Evolutionary conservation across 1,139 yeast genomes (phyloP).

Genomic region (Kodamaea fungicola): DNA sequence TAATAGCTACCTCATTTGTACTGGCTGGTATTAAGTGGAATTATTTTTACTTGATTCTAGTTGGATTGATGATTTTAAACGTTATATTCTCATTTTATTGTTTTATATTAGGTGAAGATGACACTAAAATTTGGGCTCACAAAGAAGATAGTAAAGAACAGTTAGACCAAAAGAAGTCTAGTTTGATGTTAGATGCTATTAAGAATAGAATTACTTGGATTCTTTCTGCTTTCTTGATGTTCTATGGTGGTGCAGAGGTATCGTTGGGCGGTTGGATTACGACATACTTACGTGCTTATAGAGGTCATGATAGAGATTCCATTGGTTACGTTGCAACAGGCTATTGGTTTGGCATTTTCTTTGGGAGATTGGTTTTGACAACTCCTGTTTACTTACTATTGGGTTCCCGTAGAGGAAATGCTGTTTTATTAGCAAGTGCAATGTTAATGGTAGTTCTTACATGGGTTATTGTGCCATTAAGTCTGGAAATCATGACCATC

Average conservation of each 20-base stretch:
- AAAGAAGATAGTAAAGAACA: constrained; percentile 1
- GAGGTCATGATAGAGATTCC: constrained; percentile 41
- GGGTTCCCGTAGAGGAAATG: constrained; percentile 48
- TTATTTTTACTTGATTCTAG: constrained; percentile 46
- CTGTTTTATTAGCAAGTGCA: constrained; percentile 31
- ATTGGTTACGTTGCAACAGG: constrained; percentile 69
- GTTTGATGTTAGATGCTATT: constrained; percentile 27
- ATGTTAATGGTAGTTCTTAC: constrained; percentile 34
- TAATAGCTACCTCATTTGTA: constrained; percentile 53
- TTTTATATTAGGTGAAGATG: constrained; percentile 39
- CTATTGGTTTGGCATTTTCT: constrained; percentile 66
- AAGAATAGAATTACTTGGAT: constrained; percentile 51
- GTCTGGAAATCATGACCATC: constrained; percentile 28
- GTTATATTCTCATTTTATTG: constrained; percentile 26
- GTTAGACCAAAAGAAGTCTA: background rate
- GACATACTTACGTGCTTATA: constrained; percentile 55
- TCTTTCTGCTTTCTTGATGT: constrained; percentile 49
- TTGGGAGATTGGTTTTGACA: constrained; percentile 54
- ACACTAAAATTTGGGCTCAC: constrained; percentile 12
- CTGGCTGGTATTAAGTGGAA: constrained; percentile 51
- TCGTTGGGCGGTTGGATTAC: constrained; percentile 71
- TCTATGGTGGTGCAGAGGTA: constrained; percentile 70
- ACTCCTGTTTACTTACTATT: constrained; percentile 34
- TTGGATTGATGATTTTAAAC: constrained; percentile 37
- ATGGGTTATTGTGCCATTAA: constrained; percentile 41